Evolutionary conservation across 2,329 filamentous ascomycete species (phyloP).

Genomic region (Ustilaginoidea virens): DNA sequence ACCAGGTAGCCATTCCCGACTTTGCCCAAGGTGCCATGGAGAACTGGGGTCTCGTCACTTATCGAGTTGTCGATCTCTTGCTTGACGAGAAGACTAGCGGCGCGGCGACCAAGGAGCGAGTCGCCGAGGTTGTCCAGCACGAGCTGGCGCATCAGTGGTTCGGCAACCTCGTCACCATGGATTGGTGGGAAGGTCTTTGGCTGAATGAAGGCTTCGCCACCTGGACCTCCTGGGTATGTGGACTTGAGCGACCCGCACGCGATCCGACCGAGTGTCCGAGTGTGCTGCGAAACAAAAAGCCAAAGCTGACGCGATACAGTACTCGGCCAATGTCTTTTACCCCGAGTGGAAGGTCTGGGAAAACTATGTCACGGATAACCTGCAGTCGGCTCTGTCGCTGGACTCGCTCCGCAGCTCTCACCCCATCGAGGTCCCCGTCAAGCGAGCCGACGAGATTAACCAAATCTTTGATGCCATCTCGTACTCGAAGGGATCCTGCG

Average conservation of each 20-base stretch:
- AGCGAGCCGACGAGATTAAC: slow-evolving; percentile 89
- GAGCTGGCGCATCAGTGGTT: slow-evolving; percentile 98
- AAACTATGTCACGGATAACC: slow-evolving; percentile 81
- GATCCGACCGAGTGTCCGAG: no score
- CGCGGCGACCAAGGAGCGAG: slow-evolving; percentile 77
- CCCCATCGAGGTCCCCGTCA: slow-evolving; percentile 90
- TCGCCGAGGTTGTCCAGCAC: slow-evolving; percentile 92
- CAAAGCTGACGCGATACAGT: slow-evolving; percentile 18
- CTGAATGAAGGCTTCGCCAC: slow-evolving; percentile 81
- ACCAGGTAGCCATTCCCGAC: slow-evolving; percentile 85
- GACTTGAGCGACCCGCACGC: neutral
- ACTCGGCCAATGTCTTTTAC: slow-evolving; percentile 87
- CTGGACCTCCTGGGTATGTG: slow-evolving; percentile 20
- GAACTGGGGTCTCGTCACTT: slow-evolving; percentile 95
- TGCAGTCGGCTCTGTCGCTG: slow-evolving; percentile 73
- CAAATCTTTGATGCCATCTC: slow-evolving; percentile 98
- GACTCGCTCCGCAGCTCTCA: slow-evolving; percentile 91
- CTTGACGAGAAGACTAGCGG: slow-evolving; percentile 86
- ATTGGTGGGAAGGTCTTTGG: slow-evolving; percentile 97
- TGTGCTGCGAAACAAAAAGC: no score
- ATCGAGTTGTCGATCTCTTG: slow-evolving; percentile 69
- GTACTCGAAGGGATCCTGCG: slow-evolving; percentile 91
- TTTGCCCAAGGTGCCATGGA: slow-evolving; percentile 96
- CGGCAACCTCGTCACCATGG: slow-evolving; percentile 93
- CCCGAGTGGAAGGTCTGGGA: slow-evolving; percentile 99